Evolutionary conservation across 805 yeast genomes (phyloP).

Genomic region (Spathaspora girioi): DNA sequence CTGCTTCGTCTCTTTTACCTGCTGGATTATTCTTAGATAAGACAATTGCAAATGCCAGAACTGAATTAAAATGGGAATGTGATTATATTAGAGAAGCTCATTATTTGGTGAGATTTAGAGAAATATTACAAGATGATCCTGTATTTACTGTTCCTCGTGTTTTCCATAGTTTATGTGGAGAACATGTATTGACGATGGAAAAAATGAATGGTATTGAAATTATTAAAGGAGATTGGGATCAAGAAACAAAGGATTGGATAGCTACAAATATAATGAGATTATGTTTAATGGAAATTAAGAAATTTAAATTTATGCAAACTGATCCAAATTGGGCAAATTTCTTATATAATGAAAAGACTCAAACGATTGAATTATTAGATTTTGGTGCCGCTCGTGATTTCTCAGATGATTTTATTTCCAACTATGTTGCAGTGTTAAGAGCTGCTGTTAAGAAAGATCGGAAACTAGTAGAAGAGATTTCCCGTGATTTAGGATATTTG

Average conservation of each 20-base stretch:
- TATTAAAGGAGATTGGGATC: constrained; percentile 70
- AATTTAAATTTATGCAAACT: constrained; percentile 91
- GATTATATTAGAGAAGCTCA: constrained; percentile 89
- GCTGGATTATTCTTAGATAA: constrained; percentile 88
- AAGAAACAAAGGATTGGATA: constrained; percentile 72
- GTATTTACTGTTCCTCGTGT: constrained; percentile 81
- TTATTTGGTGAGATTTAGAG: constrained; percentile 64
- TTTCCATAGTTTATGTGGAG: constrained; percentile 71
- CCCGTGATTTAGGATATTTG: constrained; percentile 76
- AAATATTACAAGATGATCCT: constrained; percentile 51
- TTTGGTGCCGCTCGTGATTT: constrained; percentile 93
- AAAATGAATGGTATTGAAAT: constrained; percentile 80
- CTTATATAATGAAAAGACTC: constrained; percentile 67
- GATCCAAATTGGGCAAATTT: constrained; percentile 99
- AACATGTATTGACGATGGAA: constrained; percentile 86
- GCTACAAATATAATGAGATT: constrained; percentile 84
- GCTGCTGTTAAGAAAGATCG: constrained; percentile 73
- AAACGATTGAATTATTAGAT: constrained; percentile 80
- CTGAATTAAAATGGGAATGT: constrained; percentile 95
- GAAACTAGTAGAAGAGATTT: constrained; percentile 56
- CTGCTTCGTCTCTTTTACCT: constrained; percentile 85
- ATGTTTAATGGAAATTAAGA: constrained; percentile 79
- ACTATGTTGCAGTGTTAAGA: constrained; percentile 68
- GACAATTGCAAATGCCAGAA: constrained; percentile 89
- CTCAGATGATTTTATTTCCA: constrained; percentile 58